Base-by-base conservation (phyloP, 1,284 basidiomycete genomes). In the Cryptococcus depauperatus region DNA sequence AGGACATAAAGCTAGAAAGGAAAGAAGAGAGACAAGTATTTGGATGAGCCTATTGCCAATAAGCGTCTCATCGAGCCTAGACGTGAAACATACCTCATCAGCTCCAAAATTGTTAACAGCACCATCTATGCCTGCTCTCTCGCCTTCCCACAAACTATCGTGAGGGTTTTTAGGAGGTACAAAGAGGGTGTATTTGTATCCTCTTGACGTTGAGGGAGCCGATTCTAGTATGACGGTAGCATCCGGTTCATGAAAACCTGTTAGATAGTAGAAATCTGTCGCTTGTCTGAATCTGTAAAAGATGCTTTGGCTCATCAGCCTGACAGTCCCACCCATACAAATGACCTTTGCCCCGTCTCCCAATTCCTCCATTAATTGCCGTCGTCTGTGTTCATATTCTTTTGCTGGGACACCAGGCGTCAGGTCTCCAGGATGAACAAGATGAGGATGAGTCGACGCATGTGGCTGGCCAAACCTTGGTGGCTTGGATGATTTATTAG, bases 251-350 rank as follows among this genome's bases (percentile, higher is more conserved):
- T 91, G 81, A 61, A 95, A 95, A 5, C 95, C 93, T 0, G 92
- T 92, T 10, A 96, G 75, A 64, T 96, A 96, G 83, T 82, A 87
- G 66, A 93, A 90, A 69, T 93, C 84, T 35, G 89, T 92, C 1
- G 82, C 80, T 71, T 96, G 93, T 30, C 93, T 80, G 65, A 89
- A 97, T 67, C 91, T 91, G 76, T 96, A 96, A 68, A 90, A 93
- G 54, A 26, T 70, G 86, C 86, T 83, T 62, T 79, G 82, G 48
- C 83, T 85, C 81, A 93, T 88, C 64, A 85, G 85, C 70, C 91
- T 86, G 37, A 92, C 74, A 8, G 84, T 80, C 0, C 83, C 85
- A 3, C 86, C 82, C 37, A 87, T 78, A 34, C 81, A 82, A 5
- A 97, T 78, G 13, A 90, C 91, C 21, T 87, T 64, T 48, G 82